Evolutionary conservation across 2,329 filamentous ascomycete species (phyloP), one percentile per base, ranked within the genome.

Genomic region (Aspergillus sp.): DNA sequence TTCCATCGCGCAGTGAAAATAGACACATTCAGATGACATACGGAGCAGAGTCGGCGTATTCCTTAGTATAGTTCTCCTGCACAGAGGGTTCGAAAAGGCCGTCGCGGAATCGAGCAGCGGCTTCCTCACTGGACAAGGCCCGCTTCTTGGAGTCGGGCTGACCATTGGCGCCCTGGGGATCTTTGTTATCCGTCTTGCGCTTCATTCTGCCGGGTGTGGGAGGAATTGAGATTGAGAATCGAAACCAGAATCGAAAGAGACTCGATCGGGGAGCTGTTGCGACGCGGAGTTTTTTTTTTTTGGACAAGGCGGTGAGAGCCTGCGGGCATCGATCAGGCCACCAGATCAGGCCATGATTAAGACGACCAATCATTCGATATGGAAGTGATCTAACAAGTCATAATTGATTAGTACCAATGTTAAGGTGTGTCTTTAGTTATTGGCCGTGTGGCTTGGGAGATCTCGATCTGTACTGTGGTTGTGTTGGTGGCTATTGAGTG

Each of bases 1-100:
- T 18, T 14, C 16, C 20, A 11, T n/a, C 10, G 46, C 36, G 54
- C 14, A 6, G 2, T 31, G 6, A 10, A 31, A 7, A 29, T 20
- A 2, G 31, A 12, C 49, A 36, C 29, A 26, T 22, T 31, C 26
- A 18, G 47, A 47, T 51, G 47, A 72, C 77, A 54, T 73, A 80
- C 74, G 80, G 80, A 18, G 66, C 67, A 45, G 79, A 81, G 47
- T 71, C 63, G 24, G 74, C 68, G 65, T 82, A 81, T 63, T 67
- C 65, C 50, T 75, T 68, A 59, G 75, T 78, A 66, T 80, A 81
- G 56, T 77, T 73, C 65, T 77, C 69, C 49, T 77, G 69, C 55
- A 75, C 75, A 52, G 71, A 60, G 50, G 67, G 52, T 26, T 79
- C 76, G 63, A 82, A 80, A 2, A 81, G 69, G 14, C 77, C 78